Evolutionary conservation across 2,329 filamentous ascomycete species (phyloP), one percentile per base, ranked within the genome.

Genomic region (Coniochaeta pulveracea): DNA sequence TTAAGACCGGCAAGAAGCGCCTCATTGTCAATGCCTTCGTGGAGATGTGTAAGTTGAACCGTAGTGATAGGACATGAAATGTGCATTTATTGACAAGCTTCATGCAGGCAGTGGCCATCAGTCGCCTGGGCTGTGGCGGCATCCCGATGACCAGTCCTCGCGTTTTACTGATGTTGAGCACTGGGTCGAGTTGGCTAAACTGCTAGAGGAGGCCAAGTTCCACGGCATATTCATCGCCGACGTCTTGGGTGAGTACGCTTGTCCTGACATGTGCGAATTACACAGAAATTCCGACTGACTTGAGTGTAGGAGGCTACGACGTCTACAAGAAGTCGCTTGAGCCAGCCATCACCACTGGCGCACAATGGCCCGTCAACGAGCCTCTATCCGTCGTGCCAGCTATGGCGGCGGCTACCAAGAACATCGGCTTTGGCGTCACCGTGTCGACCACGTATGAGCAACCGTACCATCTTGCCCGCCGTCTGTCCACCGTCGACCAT

Each of bases 351-450:
- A 50, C 63, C 1, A 71, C 73, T 0, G 78, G 74, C 2, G 73
- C 76, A 0, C 78, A 83, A 50, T 82, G 74, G 66, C 78, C 78
- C 0, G 72, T 81, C n/a, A 80, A 79, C 38, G 77, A 83, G 47
- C 77, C 77, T 0, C 47, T 82, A 2, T 61, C 66, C 4, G 64
- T 76, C 3, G 61, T 82, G 0, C 64, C 76, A 3, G 75, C 76
- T 3, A 79, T 82, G 75, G 76, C 77, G 1, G 76, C 76, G 1
- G 76, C 62, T 0, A 82, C 78, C 0, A 66, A 71, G 41, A 79
- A 63, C 37, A 66, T 84, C n/a, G 72, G 69, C 0, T 82, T 83
- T 39, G 77, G 77, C 1, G 72, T 82, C 2, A 82, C 78, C 0
- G 66, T 76, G 1, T 69, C 71, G 2, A 80, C 77, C 1, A 80